Evolutionary conservation across 495 filamentous ascomycete genomes (phyloP).

Genomic region (Tuber melanosporum): DNA sequence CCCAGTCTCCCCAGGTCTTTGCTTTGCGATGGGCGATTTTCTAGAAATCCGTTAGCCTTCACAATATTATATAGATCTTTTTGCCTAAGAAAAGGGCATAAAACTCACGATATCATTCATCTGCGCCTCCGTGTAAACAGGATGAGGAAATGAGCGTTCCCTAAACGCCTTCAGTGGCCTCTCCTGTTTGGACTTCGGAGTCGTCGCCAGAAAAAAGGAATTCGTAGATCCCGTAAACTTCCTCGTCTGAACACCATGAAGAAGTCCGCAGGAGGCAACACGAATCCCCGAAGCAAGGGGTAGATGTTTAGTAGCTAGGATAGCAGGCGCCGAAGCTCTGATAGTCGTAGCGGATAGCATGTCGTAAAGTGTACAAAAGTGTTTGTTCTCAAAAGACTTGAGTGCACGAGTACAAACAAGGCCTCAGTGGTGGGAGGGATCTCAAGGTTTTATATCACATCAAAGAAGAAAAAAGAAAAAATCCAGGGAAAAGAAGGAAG

Average conservation of each 20-base stretch:
- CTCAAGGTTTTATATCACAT: conserved; percentile 20
- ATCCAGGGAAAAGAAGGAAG: neutral
- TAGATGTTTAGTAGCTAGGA: neutral
- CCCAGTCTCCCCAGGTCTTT: conserved; percentile 60
- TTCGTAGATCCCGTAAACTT: conserved; percentile 22
- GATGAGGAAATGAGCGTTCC: conserved; percentile 62
- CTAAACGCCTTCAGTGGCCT: conserved; percentile 26
- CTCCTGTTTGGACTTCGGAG: conserved; percentile 15
- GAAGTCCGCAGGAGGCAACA: conserved; percentile 15
- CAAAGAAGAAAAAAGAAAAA: conserved; percentile 17
- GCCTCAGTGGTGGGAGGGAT: neutral
- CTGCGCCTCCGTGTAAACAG: conserved; percentile 54
- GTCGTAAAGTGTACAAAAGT: neutral
- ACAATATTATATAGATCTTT: neutral
- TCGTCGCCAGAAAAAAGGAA: conserved; percentile 25
- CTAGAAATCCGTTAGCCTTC: conserved; percentile 16
- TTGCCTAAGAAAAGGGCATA: neutral
- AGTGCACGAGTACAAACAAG: neutral
- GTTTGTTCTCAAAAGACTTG: neutral
- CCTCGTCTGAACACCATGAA: conserved; percentile 13
- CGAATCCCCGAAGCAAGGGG: conserved; percentile 10
- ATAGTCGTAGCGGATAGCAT: neutral
- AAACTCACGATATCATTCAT: conserved; percentile 53
- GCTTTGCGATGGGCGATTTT: conserved; percentile 61
- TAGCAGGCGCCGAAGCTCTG: conserved; percentile 1